These are phyloP conservation scores for Rheum nobile DNA, from an alignment of 148 eudicot species.

Conservation along the genomic window DNA sequence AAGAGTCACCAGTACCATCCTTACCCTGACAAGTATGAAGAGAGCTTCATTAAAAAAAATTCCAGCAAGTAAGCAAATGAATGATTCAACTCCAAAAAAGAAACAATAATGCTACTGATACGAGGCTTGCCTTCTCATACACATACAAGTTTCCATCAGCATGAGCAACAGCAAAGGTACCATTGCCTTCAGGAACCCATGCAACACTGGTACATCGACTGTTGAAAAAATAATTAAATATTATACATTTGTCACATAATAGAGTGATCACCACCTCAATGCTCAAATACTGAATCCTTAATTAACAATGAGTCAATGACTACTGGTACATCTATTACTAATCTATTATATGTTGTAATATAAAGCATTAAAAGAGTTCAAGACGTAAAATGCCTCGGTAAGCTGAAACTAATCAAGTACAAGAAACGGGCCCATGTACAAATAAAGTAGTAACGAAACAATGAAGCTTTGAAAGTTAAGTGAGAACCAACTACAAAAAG, in stretches of 20 bases:
- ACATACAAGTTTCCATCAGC: conserved; percentile 83
- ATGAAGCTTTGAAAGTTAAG: background rate
- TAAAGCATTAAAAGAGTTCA: background rate
- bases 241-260: background rate
- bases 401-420: background rate
- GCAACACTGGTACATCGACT: conserved; percentile 84
- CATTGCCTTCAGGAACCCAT: conserved; percentile 83
- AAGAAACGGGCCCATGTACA: background rate
- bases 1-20: conserved; percentile 76
- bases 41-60: background rate
- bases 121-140: conserved; percentile 73
- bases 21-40: conserved; percentile 36
- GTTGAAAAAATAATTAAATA: conserved; percentile 15
- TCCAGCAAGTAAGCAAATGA: background rate
- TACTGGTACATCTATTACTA: background rate
- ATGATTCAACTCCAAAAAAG: background rate
- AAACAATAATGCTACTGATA: background rate
- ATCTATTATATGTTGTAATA: background rate
- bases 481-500: background rate
- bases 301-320: background rate
- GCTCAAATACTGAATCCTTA: background rate
- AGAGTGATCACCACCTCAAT: background rate
- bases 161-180: conserved; percentile 70
- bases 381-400: background rate
- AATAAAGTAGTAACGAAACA: background rate